Conservation (phyloP, 306 rosid species). For the barrel medic (Medicago truncatula) region MtrunA17r5.0-ANR NC_053043.1:40188501-40189000, state of each 20-base stretch:
- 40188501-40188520: not conserved
- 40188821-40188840: not conserved
- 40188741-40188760: not conserved
- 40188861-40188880: not conserved
- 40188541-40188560: not conserved
- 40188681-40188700: not conserved
- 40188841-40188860: not conserved
- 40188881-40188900: not conserved
- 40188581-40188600: not conserved
- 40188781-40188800: not conserved
- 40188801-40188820: not conserved
- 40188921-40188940: not conserved
- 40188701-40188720: not conserved
- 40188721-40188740: not conserved
- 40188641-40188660: not conserved
- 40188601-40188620: not conserved
- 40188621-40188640: not conserved
- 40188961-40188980: slow-evolving; percentile 1
- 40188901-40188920: slow-evolving; percentile 1
- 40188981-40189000: not conserved
- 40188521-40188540: not conserved
- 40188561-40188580: not conserved
- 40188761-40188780: not conserved
- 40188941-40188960: not conserved
- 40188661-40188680: not conserved